These are phyloP conservation scores for Gomphus bonarii DNA, from an alignment of 1,284 basidiomycete species.

Conservation along the genomic window DNA sequence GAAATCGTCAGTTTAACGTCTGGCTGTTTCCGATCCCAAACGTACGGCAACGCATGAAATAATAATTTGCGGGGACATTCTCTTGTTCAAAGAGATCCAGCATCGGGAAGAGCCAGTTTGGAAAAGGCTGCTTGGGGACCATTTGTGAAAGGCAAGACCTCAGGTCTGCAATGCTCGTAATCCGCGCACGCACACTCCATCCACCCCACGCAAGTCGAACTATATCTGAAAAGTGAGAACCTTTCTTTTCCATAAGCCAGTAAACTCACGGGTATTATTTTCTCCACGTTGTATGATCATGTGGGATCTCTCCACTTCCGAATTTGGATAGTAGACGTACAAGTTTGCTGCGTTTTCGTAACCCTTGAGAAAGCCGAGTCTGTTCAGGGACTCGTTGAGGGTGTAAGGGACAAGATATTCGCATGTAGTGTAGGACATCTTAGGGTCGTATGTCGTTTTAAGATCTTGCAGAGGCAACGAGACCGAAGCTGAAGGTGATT, in stretches of 20 bases:
- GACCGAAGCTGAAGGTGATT: too few relatives aligned
- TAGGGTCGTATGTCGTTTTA: slow-evolving; percentile 7
- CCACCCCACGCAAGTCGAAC: neutral
- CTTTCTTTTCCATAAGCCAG: too few relatives aligned
- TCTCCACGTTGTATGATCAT: neutral
- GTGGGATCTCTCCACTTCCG: neutral
- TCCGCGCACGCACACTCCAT: neutral
- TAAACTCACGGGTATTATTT: neutral
- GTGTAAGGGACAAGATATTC: neutral
- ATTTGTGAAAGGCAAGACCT: neutral
- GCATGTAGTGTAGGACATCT: slow-evolving; percentile 6
- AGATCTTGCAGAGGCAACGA: neutral
- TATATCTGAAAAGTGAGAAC: too few relatives aligned
- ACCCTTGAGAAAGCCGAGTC: neutral
- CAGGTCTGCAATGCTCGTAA: neutral
- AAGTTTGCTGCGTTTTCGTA: neutral
- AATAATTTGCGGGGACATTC: neutral
- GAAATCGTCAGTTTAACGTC: slow-evolving; percentile 13
- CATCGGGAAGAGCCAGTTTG: neutral
- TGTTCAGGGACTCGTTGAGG: neutral
- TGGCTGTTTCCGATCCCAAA: too few relatives aligned
- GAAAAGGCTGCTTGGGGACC: neutral
- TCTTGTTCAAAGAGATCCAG: neutral
- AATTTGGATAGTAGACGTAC: neutral
- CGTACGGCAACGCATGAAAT: neutral